Evolutionary conservation across 768 basidiomycete species (phyloP).

Genomic region (Naganishia vishniacii): DNA sequence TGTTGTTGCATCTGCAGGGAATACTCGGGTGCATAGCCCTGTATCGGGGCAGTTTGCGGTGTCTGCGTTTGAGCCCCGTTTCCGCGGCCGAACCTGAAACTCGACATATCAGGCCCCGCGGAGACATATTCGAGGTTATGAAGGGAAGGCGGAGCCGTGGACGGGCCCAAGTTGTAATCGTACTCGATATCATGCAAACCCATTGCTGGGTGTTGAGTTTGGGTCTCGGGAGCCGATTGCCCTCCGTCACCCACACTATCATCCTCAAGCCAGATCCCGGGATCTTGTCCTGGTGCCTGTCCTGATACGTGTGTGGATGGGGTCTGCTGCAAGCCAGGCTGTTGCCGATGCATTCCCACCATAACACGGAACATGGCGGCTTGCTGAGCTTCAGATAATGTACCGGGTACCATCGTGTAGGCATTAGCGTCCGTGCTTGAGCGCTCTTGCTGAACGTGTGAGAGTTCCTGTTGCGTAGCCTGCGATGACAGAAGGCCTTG

Average conservation of each 20-base stretch:
- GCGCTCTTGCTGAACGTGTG: background rate
- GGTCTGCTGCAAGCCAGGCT: background rate
- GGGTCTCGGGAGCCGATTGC: background rate
- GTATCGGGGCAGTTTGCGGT: background rate
- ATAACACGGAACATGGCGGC: slow-evolving; percentile 15
- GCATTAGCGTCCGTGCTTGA: background rate
- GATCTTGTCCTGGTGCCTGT: background rate
- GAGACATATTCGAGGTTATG: background rate
- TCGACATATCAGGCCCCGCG: background rate
- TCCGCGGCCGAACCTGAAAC: background rate
- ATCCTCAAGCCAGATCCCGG: slow-evolving; percentile 10
- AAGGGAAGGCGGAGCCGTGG: background rate
- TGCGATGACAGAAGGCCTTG: slow-evolving; percentile 3
- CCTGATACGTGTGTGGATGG: background rate
- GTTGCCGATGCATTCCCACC: slow-evolving; percentile 2
- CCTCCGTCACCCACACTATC: background rate
- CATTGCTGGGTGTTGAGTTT: background rate
- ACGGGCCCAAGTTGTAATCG: background rate
- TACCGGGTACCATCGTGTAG: background rate
- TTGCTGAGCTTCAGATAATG: slow-evolving; percentile 1
- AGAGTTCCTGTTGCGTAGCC: background rate
- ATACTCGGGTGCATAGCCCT: background rate
- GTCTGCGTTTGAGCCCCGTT: background rate
- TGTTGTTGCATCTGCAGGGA: slow-evolving; percentile 1
- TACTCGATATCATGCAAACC: background rate